Evolutionary conservation across 768 basidiomycete genomes (phyloP).

Genomic region (Filobasidium floriforme): DNA sequence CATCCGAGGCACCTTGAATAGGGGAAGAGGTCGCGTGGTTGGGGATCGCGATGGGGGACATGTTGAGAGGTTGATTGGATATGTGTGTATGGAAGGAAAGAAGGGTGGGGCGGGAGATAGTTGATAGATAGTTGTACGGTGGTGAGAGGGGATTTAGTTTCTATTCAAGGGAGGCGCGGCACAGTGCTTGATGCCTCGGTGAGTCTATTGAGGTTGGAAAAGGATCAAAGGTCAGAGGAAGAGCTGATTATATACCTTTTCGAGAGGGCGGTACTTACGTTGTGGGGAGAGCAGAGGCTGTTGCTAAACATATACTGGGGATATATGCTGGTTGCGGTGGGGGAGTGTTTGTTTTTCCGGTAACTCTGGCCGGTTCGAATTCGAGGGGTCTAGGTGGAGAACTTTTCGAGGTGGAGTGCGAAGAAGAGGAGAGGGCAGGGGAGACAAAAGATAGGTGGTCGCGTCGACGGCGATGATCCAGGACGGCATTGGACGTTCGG

Average conservation of each 20-base stretch:
- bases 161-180: slow-evolving; percentile 57
- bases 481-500: no score
- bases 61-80: slow-evolving; percentile 32
- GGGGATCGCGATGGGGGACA: slow-evolving; percentile 41
- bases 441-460: no score
- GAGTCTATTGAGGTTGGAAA: slow-evolving; percentile 29
- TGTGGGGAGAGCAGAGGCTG: slow-evolving; percentile 82
- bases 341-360: background rate
- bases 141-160: slow-evolving; percentile 30
- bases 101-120: slow-evolving; percentile 19
- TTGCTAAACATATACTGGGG: slow-evolving; percentile 71
- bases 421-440: no score
- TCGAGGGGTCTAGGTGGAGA: no score
- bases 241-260: background rate
- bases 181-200: slow-evolving; percentile 80
- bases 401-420: no score
- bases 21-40: slow-evolving; percentile 30
- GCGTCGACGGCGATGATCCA: no score
- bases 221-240: background rate
- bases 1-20: slow-evolving; percentile 19
- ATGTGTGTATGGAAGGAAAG: slow-evolving; percentile 16
- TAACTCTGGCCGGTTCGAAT: no score
- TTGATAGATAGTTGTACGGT: slow-evolving; percentile 36
- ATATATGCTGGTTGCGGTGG: slow-evolving; percentile 8
- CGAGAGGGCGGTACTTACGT: slow-evolving; percentile 44